phyloP scores from a whole-genome alignment of 208 protist species.

The Tritrichomonas foetus region DNA sequence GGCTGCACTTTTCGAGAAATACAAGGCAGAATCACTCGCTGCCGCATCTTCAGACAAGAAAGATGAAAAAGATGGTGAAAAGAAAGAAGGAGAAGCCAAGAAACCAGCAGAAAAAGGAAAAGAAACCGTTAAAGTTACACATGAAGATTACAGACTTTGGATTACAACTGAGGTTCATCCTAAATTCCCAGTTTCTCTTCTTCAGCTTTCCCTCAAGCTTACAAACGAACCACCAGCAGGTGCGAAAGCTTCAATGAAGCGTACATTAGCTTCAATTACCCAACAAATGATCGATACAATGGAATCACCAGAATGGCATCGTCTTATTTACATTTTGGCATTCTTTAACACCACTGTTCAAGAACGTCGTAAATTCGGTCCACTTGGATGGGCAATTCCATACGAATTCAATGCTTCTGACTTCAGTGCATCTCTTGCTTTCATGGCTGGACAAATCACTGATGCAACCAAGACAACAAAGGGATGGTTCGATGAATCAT shows the following conservation, averaged over 20 bases:
- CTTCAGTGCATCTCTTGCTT: slow-evolving; percentile 73
- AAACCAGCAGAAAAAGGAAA: too few species aligned
- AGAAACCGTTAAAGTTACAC: too few species aligned
- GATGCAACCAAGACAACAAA: slow-evolving; percentile 68
- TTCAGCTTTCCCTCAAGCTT: slow-evolving; percentile 85
- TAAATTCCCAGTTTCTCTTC: slow-evolving; percentile 70
- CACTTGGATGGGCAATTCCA: slow-evolving; percentile 91
- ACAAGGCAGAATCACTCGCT: background rate
- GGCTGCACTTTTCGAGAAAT: background rate
- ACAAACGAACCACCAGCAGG: slow-evolving; percentile 93
- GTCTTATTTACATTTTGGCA: slow-evolving; percentile 86
- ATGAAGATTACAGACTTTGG: slow-evolving; percentile 66
- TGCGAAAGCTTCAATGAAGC: slow-evolving; percentile 85
- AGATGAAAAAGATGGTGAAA: too few species aligned
- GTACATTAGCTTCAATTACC: slow-evolving; percentile 42
- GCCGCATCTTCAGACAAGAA: background rate
- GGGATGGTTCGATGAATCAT: slow-evolving; percentile 47
- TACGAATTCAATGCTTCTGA: slow-evolving; percentile 97
- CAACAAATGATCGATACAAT: background rate
- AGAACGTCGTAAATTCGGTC: slow-evolving; percentile 92
- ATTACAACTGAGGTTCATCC: slow-evolving; percentile 67
- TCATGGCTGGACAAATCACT: slow-evolving; percentile 93
- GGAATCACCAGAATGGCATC: slow-evolving; percentile 79
- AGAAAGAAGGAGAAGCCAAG: too few species aligned
- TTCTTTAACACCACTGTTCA: slow-evolving; percentile 92